Evolutionary conservation across 1,284 basidiomycete genomes (phyloP), one percentile per base, ranked within the genome.

Genomic region (Puccinia novopanici): DNA sequence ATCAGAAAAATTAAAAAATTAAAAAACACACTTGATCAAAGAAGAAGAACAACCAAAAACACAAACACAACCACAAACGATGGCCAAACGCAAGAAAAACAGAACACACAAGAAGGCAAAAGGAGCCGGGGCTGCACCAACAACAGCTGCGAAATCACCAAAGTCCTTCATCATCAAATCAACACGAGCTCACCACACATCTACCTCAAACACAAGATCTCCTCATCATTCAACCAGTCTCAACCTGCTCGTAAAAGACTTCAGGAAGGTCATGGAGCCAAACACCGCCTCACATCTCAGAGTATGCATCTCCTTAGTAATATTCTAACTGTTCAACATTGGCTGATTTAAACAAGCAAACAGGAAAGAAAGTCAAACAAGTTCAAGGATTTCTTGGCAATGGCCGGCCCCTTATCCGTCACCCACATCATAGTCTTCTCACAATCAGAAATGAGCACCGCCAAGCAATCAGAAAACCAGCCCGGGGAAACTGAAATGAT

Each of bases 191-290:
- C 74, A 67, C 19, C 54, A 72, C 40, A 61, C 61, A 65, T 57
- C 52, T 34, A 45, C 68, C 12, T n/a, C 30, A 24, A 55, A 37
- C 42, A 40, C 42, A 5, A 42, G 59, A 45, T 79, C 54, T 50
- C 82, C 76, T 81, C 68, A 45, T 59, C 37, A 57, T 30, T 73
- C 59, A 54, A 59, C 61, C 6, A 75, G 37, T 19, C 52, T 50
- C 13, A 70, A 30, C 17, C 63, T 50, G 83, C 91, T 99, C 45
- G 95, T 98, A 19, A 90, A 92, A 75, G 97, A 99, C 87, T 88
- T 98, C 84, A 89, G 97, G 83, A 93, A 93, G 86, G 92, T 97
- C 82, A 94, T 99, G 93, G 97, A 99, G 86, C 97, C 97, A 81
- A 95, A 98, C 86, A 99, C 97, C 27, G 97, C 96, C 8, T 92